Evolutionary conservation across 1,284 basidiomycete genomes (phyloP), one percentile per base, ranked within the genome.

Genomic region (Ceratobasidium papillatum): DNA sequence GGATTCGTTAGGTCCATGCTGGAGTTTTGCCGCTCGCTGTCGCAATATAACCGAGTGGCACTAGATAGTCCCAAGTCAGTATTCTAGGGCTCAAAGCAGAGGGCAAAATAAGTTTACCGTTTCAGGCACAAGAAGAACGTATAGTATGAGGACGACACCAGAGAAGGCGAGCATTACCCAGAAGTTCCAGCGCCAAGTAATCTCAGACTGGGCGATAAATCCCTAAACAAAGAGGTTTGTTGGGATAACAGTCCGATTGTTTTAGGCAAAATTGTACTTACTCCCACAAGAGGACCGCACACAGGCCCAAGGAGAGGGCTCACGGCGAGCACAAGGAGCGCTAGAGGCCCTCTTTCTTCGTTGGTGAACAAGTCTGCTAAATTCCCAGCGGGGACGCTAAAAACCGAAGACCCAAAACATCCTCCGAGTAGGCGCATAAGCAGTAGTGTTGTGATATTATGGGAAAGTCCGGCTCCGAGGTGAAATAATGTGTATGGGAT

Each of bases 151-250:
- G n/a, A 62, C 47, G 19, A 54, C 59, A 17, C 58, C 71, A 8
- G 71, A 73, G 27, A 73, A 73, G 17, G 63, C 63, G 3, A 73
- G 38, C 71, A 73, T 73, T 3, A 73, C 59, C 71, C 71, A 73
- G 36, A 73, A 73, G 47, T 73, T 73, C 71, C 71, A 73, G 8
- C 59, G 71, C 71, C 71, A 73, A 4, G 58, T 63, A 36, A 63
- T 19, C 19, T 32, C 25, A 19, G 71, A 73, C 32, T 73, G 58
- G n/a, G 71, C 43, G 36, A 73, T 63, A 27, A 62, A 73, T 3
- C 71, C 71, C 69, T 72, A 41, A 19, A n/a, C 4, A 32, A 2
- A n/a, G 17, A 49, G 12, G 51, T 25, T 9, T 14, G 11, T 72
- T 49, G 49, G 30, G 1, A 51, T 30, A 47, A 3, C 3, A 3